Percentiles rank a stretch among this genome's conserved stretches.
These are phyloP conservation scores for Cladosporium sp. DNA, from an alignment of 2,329 filamentous ascomycete genomes.

Conservation along the genomic window DNA sequence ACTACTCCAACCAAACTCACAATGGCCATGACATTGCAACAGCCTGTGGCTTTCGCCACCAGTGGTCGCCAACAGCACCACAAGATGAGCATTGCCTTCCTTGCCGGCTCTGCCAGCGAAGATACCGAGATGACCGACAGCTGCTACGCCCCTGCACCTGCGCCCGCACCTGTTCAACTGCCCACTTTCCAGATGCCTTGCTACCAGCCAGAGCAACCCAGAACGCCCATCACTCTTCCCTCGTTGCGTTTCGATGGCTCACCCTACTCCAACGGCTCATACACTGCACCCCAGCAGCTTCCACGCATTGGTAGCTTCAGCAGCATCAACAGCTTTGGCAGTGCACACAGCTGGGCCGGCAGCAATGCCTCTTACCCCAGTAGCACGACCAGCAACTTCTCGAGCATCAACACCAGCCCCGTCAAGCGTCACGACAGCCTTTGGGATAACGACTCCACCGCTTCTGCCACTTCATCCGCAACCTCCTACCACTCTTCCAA, in stretches of 20 bases:
- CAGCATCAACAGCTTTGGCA: slow-evolving; percentile 11
- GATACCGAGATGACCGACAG: slow-evolving; percentile 11
- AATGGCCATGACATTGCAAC: slow-evolving; percentile 11
- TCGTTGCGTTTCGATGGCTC: slow-evolving; percentile 9
- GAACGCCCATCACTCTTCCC: slow-evolving; percentile 8
- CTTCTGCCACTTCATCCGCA: neutral
- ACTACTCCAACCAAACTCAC: neutral
- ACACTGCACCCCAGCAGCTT: slow-evolving; percentile 2
- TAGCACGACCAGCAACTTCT: slow-evolving; percentile 9
- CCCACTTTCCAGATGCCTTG: slow-evolving; percentile 10
- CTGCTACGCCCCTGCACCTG: neutral
- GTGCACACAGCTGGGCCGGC: slow-evolving; percentile 7
- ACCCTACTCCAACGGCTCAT: slow-evolving; percentile 5
- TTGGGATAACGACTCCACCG: slow-evolving; percentile 5
- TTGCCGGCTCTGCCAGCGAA: neutral
- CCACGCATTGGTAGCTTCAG: slow-evolving; percentile 11
- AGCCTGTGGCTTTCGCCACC: slow-evolving; percentile 5
- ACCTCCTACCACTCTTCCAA: slow-evolving; percentile 9
- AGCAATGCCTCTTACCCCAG: slow-evolving; percentile 7
- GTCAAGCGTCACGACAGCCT: slow-evolving; percentile 8
- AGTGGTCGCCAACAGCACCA: slow-evolving; percentile 9
- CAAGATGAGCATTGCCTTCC: slow-evolving; percentile 13
- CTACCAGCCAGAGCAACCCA: slow-evolving; percentile 4
- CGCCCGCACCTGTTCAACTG: neutral
- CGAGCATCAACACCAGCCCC: slow-evolving; percentile 11